Conservation (phyloP, 2,329 filamentous ascomycete species). For the Tympanopsis confertula region DNA sequence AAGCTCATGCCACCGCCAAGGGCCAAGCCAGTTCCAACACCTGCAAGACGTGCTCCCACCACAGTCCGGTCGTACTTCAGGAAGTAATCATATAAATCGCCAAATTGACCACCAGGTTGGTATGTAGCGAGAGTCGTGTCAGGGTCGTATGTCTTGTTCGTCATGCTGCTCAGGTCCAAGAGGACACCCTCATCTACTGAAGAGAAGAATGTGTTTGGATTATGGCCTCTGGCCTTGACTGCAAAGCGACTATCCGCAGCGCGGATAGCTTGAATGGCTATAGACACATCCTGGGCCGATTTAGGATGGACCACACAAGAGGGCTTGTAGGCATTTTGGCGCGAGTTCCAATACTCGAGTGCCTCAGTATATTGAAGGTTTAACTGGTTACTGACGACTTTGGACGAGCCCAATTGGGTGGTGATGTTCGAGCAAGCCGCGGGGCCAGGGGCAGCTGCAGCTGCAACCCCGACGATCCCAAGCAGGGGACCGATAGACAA, state of each 20-base stretch:
- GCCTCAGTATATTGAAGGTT: conserved; percentile 8
- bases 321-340: conserved; percentile 11
- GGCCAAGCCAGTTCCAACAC: conserved; percentile 12
- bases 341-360: conserved; percentile 13
- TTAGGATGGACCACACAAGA: conserved; percentile 13
- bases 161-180: conserved; percentile 11
- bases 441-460: no score
- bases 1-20: conserved; percentile 14
- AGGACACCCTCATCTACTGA: conserved; percentile 13
- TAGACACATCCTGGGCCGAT: conserved; percentile 13
- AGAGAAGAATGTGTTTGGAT: conserved; percentile 12
- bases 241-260: conserved; percentile 9
- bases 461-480: no score
- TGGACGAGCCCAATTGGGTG: conserved; percentile 3
- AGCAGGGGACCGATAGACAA: no score
- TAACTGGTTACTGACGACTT: conserved; percentile 6
- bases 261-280: conserved; percentile 10
- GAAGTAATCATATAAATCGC: conserved; percentile 10
- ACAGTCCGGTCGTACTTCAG: conserved; percentile 10
- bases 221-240: conserved; percentile 14
- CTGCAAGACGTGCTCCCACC: conserved; percentile 11
- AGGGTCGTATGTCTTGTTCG: conserved; percentile 11
- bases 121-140: conserved; percentile 12
- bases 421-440: conserved; percentile 3
- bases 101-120: conserved; percentile 11